Base-by-base conservation (phyloP, 257 asterid genomes). In the Voacanga thouarsii region DNA sequence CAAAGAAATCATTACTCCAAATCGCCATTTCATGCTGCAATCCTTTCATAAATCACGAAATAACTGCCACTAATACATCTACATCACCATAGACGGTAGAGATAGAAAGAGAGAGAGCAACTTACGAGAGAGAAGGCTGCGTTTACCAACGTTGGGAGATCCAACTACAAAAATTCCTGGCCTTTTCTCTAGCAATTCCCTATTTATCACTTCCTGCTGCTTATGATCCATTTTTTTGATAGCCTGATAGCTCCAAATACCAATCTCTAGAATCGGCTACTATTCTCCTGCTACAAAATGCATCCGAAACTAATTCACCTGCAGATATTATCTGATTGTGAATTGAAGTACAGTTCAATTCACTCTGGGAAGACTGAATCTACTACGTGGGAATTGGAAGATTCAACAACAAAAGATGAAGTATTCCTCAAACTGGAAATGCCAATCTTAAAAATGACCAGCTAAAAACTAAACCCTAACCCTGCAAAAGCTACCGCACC, bases 81-180 rank as follows among this genome's bases (percentile, higher is more conserved):
- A 39, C 4, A 33, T 0, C 14, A 19, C 28, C 49, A 71, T 57
- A 33, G 7, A 70, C 21, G 45, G 39, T 51, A 71, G 67, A 41
- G 76, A 80, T 39, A 51, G 64, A 67, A 57, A 77, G 30, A 50
- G 69, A 76, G 71, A 72, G 57, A 30, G 81, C 57, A 69, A 41
- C 89, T 87, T 91, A 95, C 98, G 86, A 71, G 99, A 86, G 76
- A 95, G 83, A 71, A 95, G 89, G 72, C 97, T 86, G 49, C 98
- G 91, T 89, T 95, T 95, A 15, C 99, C 99, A 43, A 95, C 97
- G 67, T 85, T 87, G 24, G 94, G 92, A 77, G 99, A 81, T 79
- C 98, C 98, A 77, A 95, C 81, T 12, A 93, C 70, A 61, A 93
- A 26, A 75, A 93, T 83, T 26, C 93, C 96, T 6, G 97, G 97